Percentiles rank a stretch among this genome's conserved stretches.
Evolutionary conservation across 1,284 basidiomycete species (phyloP).

Genomic region (Polyporus tsugae): DNA sequence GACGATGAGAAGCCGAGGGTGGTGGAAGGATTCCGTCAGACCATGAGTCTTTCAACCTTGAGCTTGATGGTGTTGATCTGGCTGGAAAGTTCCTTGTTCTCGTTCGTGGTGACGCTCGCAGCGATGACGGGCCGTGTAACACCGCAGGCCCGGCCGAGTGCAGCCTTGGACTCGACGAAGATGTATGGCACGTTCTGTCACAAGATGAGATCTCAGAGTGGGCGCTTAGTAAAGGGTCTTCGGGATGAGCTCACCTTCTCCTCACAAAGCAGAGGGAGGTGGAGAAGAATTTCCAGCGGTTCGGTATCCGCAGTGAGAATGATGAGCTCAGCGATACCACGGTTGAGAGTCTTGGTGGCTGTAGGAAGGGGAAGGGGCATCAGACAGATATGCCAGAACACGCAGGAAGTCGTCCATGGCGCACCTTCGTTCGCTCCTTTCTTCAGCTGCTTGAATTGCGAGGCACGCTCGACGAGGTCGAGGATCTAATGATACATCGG

Average conservation of each 20-base stretch:
- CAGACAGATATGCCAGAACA: conserved; percentile 9
- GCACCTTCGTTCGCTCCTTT: conserved; percentile 97
- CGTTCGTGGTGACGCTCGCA: conserved; percentile 95
- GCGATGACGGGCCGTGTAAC: conserved; percentile 97
- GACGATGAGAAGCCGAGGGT: conserved; percentile 13
- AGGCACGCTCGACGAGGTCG: conserved; percentile 89
- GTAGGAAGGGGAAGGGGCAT: conserved; percentile 30
- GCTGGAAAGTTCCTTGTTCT: conserved; percentile 90
- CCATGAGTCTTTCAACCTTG: conserved; percentile 83
- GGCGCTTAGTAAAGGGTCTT: conserved; percentile 15
- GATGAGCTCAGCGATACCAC: conserved; percentile 99
- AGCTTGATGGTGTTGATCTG: conserved; percentile 93
- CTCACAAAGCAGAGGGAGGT: conserved; percentile 97
- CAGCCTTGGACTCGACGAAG: conserved; percentile 94
- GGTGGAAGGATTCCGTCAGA: conserved; percentile 22
- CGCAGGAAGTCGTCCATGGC: conserved; percentile 30
- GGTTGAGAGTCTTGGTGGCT: conserved; percentile 98
- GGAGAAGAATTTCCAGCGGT: conserved; percentile 97
- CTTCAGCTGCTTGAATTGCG: conserved; percentile 96
- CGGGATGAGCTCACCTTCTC: conserved; percentile 79
- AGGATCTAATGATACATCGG: conserved; percentile 69
- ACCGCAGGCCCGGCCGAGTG: conserved; percentile 95
- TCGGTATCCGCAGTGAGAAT: conserved; percentile 98
- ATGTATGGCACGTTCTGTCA: conserved; percentile 93
- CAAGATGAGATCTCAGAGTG: conserved; percentile 5